Conservation (phyloP, 169 alveolate species). For the Cryptosporidium felis region DNA sequence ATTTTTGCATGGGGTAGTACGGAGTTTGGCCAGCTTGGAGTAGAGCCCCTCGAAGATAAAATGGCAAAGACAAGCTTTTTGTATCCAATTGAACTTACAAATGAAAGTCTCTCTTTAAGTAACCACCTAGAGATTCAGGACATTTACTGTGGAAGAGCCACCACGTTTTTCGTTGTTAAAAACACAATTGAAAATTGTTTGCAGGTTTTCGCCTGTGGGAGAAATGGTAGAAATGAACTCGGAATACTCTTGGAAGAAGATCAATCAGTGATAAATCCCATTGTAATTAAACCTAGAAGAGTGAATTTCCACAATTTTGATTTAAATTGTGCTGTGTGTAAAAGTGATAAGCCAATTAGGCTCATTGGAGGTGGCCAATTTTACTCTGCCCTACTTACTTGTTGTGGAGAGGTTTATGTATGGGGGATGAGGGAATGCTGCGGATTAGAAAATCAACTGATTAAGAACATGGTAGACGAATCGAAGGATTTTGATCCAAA, state of each 20-base stretch:
- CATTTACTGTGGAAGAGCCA: constrained; percentile 78
- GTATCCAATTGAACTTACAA: constrained; percentile 19
- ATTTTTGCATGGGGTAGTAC: constrained; percentile 71
- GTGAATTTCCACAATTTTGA: constrained; percentile 29
- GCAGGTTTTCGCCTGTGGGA: constrained; percentile 83
- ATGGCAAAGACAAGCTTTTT: constrained; percentile 25
- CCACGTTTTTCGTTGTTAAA: constrained; percentile 81
- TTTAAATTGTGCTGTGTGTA: background rate
- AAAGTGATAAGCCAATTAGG: constrained; percentile 74
- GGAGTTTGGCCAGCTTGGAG: constrained; percentile 62
- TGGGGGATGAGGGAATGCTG: constrained; percentile 83
- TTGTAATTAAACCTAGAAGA: constrained; percentile 10
- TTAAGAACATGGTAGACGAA: background rate
- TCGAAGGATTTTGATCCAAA: too few species aligned
- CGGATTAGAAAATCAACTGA: constrained; percentile 61
- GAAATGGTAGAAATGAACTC: constrained; percentile 85
- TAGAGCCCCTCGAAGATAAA: constrained; percentile 43
- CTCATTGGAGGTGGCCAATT: constrained; percentile 85
- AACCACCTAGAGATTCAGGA: constrained; percentile 4
- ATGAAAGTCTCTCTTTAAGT: background rate
- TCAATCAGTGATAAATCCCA: constrained; percentile 24
- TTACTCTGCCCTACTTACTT: constrained; percentile 80
- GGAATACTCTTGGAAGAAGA: constrained; percentile 78
- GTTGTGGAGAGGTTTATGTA: constrained; percentile 78
- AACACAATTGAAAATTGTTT: constrained; percentile 46